Evolutionary conservation across 148 eudicot genomes (phyloP), one percentile per base, ranked within the genome.

Genomic region (Pouteria glomerata): DNA sequence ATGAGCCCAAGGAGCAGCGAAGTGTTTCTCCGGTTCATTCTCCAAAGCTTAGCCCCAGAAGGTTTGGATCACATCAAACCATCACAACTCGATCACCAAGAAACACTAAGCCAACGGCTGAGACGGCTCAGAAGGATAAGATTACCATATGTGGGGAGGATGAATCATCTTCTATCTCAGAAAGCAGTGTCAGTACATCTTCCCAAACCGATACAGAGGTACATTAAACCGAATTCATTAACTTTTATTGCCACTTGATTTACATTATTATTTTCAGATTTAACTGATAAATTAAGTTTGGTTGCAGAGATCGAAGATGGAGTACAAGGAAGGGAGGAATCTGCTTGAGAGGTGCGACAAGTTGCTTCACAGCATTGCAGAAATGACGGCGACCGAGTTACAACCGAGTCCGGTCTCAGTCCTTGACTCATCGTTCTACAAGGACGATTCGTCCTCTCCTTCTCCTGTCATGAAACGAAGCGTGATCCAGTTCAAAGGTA

Each of bases 341-440:
- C 61, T 96, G 37, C 44, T 96, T 53, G 89, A 90, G 71, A 87
- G 99, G 66, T 96, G 97, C 59, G 96, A 87, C 41, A 88, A 90
- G 77, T 81, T 90, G 60, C 84, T 92, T 0, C 76, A 82, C 78
- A 88, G 94, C 79, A 96, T 96, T 66, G 89, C 92, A 3, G 96
- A 90, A 61, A 92, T 96, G 82, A 85, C 73, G 0, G 77, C 85
- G 0, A 68, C 81, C 2, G 97, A 96, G 82, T 73, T 80, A 57
- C 96, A 90, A 63, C 94, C 96, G 70, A 96, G 99, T 82, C 97
- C 97, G 7, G 95, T 96, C 16, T 96, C 99, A 8, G 99, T 96
- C 44, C 89, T 96, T 0, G 99, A 96, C 85, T 88, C 97, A 3
- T 90, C 92, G 44, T 89, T 88, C 74, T 87, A 86, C 90, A 94